Evolutionary conservation across 2,329 filamentous ascomycete genomes (phyloP).

Genomic region (Fusarium hostae): DNA sequence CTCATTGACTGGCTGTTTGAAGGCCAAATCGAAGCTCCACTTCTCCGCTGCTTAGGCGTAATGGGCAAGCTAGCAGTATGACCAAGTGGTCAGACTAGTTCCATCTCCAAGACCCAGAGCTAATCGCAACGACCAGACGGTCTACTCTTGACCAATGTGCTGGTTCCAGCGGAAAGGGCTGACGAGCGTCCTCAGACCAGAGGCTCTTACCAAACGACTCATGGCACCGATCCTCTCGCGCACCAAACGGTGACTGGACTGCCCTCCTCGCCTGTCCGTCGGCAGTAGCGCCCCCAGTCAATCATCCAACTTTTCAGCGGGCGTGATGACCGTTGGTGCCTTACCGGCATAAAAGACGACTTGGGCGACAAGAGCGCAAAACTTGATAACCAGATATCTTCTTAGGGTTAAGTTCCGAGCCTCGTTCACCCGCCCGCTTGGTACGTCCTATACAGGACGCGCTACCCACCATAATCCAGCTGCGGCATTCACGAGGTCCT

Average conservation of each 20-base stretch:
- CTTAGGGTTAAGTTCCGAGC: conserved; percentile 99
- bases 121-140: conserved; percentile 51
- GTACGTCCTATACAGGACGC: conserved; percentile 49
- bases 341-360: conserved; percentile 70
- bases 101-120: conserved; percentile 36
- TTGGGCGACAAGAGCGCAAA: conserved; percentile 78
- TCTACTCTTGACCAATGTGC: conserved; percentile 62
- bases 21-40: conserved; percentile 59
- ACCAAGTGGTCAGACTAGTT: conserved; percentile 32
- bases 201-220: conserved; percentile 82
- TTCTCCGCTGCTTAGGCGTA: conserved; percentile 40
- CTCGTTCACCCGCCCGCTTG: conserved; percentile 66
- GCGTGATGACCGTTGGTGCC: conserved; percentile 45
- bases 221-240: conserved; percentile 73
- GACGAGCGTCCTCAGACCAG: conserved; percentile 79
- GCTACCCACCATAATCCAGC: conserved; percentile 53
- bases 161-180: conserved; percentile 72
- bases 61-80: conserved; percentile 37
- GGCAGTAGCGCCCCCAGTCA: conserved; percentile 44
- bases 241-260: conserved; percentile 68
- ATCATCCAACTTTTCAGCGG: conserved; percentile 64
- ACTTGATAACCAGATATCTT: conserved; percentile 74
- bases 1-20: conserved; percentile 60
- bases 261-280: conserved; percentile 62
- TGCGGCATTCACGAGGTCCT: conserved; percentile 63